Conservation (phyloP, 1,284 basidiomycete species). For the Acaromyces ingoldii region DNA sequence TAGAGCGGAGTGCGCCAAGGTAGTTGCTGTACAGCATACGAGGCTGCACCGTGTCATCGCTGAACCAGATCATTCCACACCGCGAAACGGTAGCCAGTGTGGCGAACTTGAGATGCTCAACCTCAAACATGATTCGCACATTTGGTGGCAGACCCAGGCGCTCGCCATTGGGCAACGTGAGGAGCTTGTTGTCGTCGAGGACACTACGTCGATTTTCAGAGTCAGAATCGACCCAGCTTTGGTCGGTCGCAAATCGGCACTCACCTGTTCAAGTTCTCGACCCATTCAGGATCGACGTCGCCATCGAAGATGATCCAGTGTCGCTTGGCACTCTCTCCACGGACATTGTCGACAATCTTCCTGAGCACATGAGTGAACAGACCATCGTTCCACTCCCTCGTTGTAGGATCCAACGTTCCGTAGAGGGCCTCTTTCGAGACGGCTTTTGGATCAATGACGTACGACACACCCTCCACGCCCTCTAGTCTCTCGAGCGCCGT, state of each 20-base stretch:
- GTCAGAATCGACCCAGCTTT: too few relatives aligned
- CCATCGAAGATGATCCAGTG: constrained; percentile 99
- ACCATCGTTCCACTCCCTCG: constrained; percentile 98
- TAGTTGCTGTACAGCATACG: constrained; percentile 89
- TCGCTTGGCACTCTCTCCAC: constrained; percentile 90
- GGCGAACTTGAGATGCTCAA: constrained; percentile 94
- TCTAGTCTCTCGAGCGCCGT: constrained; percentile 86
- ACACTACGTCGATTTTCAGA: constrained; percentile 53
- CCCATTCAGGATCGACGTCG: constrained; percentile 99
- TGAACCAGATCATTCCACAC: constrained; percentile 99
- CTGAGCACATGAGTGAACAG: constrained; percentile 95
- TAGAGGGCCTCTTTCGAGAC: constrained; percentile 98
- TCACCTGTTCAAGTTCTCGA: constrained; percentile 91
- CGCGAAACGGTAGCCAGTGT: constrained; percentile 98
- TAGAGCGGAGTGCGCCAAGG: constrained; percentile 68
- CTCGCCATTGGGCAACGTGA: constrained; percentile 96
- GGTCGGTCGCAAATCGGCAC: too few relatives aligned
- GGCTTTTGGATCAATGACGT: constrained; percentile 98
- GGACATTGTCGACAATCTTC: constrained; percentile 96
- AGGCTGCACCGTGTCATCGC: constrained; percentile 85
- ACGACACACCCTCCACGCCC: constrained; percentile 83
- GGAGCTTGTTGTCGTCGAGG: constrained; percentile 94
- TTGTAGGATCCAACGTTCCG: constrained; percentile 93
- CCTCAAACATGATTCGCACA: constrained; percentile 99
- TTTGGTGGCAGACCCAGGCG: constrained; percentile 94